Base-by-base conservation (phyloP, 164 flowering plant genomes). In the Litsea cubeba region DNA sequence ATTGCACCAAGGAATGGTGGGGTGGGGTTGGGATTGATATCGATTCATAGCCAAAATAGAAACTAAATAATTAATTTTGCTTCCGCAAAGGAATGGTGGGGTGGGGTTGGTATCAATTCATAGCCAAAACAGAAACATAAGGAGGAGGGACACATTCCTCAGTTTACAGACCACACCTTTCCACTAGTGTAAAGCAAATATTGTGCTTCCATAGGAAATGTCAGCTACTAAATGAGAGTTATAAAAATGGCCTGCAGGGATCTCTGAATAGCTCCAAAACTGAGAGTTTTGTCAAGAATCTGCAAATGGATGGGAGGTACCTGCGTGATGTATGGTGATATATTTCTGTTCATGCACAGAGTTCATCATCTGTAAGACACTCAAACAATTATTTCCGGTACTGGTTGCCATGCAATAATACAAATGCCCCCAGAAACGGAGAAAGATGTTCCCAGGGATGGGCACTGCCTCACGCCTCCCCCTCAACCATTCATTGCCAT, bases 241-340 rank as follows among this genome's bases (percentile, higher is more conserved):
- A 10, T 28, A n/a, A 23, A 68, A 76, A 50, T 54, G 24, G 46
- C 69, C 75, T 78, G 71, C 88, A 90, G 95, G 96, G 79, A 62
- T 28, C 62, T 11, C 78, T 83, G 58, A 89, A 87, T 65, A 73
- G 83, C 2, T 80, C 60, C 20, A 54, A 54, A 54, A 90, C 92
- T 3, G 96, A 91, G 80, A 62, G 77, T 5, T 72, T 79, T 25
- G 96, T 91, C 73, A 91, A 91, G 83, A 87, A 87, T 62, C 86
- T 91, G 15, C 96, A 89, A 58, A 83, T 77, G 84, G 88, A 85
- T 23, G 91, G 94, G 50, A 74, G 96, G 25, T 89, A 89, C 74
- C 88, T 91, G 7, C 72, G 96, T 67, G 96, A 91, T 75, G 91
- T 91, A 20, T 91, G 96, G 96, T 91, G 85, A 88, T 76, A 15